Evolutionary conservation across 75 land plant genomes (phyloP), one percentile per base, ranked within the genome.

Genomic region (Sequoiadendron giganteum): DNA sequence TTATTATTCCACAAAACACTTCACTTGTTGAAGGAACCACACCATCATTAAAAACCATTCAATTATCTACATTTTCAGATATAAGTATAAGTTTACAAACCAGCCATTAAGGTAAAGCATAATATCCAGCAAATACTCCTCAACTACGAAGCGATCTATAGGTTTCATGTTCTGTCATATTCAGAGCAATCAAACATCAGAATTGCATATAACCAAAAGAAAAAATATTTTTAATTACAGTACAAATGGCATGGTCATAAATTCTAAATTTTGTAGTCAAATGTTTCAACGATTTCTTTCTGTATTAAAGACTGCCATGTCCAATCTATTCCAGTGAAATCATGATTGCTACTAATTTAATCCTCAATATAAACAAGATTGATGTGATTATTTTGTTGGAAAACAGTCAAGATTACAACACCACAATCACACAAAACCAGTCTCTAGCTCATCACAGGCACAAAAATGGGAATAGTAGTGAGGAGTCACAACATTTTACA

Each of bases 41-140:
- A 1, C 49, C 84, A n/a, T 4, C 54, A 25, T 45, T 45, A 82
- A 82, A 42, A 10, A 47, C 32, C 30, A 82, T 45, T 11, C 10
- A 25, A 28, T 45, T 82, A 4, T 8, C 2, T 47, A n/a, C n/a
- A 34, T 47, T 82, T 82, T 79, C 45, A 79, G 54, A 82, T 47
- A n/a, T 47, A n/a, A 47, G 84, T 3, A 49, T 49, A 47, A 42
- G 84, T 82, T 45, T 82, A 82, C 96, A 45, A 88, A 97, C 99
- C 99, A 93, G 73, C 99, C 99, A 95, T 97, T 98, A 87, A 98
- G 92, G 94, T 93, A 95, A 39, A 96, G 90, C 48, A 98, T 93
- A 86, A 98, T 96, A 92, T 98, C 99, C 89, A 98, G 88, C 87
- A 98, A 78, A 94, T 97, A 98, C 77, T 98, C 99, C 88, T 98